Evolutionary conservation across 169 alveolate species (phyloP).

Genomic region (Eimeria sp.): DNA sequence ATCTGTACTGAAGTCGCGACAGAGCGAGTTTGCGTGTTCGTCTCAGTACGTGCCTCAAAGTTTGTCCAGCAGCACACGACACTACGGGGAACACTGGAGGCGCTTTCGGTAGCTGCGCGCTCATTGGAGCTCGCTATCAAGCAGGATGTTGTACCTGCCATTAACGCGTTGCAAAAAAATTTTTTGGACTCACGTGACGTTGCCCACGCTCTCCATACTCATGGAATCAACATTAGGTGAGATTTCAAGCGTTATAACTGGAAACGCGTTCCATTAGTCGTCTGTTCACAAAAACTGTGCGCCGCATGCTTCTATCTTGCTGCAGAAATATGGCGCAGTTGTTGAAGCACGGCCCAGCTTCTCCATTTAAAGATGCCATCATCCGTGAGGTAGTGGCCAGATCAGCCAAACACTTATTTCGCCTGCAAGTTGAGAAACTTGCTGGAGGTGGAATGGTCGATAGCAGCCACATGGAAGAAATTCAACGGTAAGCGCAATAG

Average conservation of each 20-base stretch:
- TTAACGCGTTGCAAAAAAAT: constrained; percentile 68
- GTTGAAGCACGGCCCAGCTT: constrained; percentile 31
- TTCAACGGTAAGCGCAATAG: constrained; percentile 52
- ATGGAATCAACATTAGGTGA: constrained; percentile 77
- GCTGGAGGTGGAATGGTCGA: constrained; percentile 28
- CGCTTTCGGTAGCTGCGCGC: constrained; percentile 66
- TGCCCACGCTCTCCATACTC: constrained; percentile 75
- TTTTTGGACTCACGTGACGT: constrained; percentile 70
- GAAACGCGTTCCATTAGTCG: not conserved
- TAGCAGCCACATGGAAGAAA: constrained; percentile 66
- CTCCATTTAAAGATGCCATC: constrained; percentile 69
- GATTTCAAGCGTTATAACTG: not conserved
- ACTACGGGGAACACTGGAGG: constrained; percentile 52
- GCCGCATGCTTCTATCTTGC: not conserved
- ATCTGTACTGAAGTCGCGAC: not conserved
- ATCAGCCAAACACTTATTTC: constrained; percentile 78
- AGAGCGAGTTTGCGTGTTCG: not conserved
- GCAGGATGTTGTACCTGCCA: constrained; percentile 64
- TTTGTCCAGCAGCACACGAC: constrained; percentile 41
- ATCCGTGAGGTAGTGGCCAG: constrained; percentile 80
- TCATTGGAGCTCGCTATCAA: constrained; percentile 53
- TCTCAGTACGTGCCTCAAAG: constrained; percentile 44
- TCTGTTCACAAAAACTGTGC: not conserved
- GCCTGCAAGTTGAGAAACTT: constrained; percentile 73
- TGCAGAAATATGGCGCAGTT: constrained; percentile 70